Conservation (phyloP, 1,284 basidiomycete genomes). For the Jaminaea rosea region DNA sequence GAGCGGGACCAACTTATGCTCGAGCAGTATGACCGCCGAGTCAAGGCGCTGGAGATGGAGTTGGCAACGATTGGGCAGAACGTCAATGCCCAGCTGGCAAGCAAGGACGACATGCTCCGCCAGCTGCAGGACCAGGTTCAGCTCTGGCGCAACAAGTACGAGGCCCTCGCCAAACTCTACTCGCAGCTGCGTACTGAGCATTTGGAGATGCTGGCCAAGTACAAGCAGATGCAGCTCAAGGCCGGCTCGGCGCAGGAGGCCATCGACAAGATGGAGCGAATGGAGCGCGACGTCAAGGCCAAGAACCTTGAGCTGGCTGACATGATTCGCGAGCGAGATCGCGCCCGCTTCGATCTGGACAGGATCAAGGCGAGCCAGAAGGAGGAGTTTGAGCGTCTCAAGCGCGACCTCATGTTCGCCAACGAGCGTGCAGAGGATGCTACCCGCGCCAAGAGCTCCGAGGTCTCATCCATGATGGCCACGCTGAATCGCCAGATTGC, state of each 20-base stretch:
- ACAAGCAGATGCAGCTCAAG: constrained; percentile 94
- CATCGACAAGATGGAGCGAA: constrained; percentile 97
- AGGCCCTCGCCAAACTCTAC: constrained; percentile 95
- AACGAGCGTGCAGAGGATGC: constrained; percentile 96
- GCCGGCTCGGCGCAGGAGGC: constrained; percentile 97
- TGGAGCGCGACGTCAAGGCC: constrained; percentile 94
- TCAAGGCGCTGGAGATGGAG: constrained; percentile 91
- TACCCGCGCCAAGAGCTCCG: constrained; percentile 78
- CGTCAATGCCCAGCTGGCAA: constrained; percentile 73
- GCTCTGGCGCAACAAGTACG: constrained; percentile 97
- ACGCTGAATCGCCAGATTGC: constrained; percentile 94
- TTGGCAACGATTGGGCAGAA: constrained; percentile 69
- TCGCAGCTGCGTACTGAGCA: constrained; percentile 95
- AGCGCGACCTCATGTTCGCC: constrained; percentile 89
- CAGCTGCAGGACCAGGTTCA: constrained; percentile 95
- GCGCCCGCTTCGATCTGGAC: constrained; percentile 93
- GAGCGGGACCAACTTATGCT: constrained; percentile 96
- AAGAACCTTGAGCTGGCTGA: constrained; percentile 98
- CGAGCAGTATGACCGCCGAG: constrained; percentile 93
- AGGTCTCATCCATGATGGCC: constrained; percentile 74
- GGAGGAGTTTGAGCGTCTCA: constrained; percentile 86
- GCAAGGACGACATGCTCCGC: constrained; percentile 91
- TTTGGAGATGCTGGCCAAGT: constrained; percentile 91
- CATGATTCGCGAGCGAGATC: constrained; percentile 95
- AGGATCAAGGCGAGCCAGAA: constrained; percentile 81